Conservation (phyloP, 176 grass and related monocot genomes). For the Triticum dicoccoides region DNA sequence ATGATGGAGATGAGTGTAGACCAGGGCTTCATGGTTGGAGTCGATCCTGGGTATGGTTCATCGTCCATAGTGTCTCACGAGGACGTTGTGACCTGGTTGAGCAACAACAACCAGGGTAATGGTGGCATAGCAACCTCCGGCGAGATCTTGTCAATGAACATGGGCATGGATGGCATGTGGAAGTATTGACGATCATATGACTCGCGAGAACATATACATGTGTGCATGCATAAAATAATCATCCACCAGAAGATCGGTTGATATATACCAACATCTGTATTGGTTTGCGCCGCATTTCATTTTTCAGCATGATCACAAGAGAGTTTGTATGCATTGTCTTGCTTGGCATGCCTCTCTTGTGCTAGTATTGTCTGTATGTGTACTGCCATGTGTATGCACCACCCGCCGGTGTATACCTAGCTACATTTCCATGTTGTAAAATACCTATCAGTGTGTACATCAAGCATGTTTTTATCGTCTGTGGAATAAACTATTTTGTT, state of each 20-base stretch:
- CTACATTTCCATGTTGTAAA: neutral
- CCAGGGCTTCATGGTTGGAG: too few relatives aligned
- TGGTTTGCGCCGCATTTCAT: neutral
- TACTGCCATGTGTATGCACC: neutral
- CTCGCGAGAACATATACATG: too few relatives aligned
- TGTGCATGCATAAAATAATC: neutral
- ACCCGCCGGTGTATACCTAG: neutral
- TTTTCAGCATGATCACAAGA: neutral
- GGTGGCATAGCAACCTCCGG: neutral
- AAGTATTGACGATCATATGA: too few relatives aligned
- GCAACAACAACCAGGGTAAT: constrained; percentile 14
- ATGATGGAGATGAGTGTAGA: neutral
- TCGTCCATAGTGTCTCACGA: constrained; percentile 35
- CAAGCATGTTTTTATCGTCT: neutral
- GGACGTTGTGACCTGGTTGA: neutral
- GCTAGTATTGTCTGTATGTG: neutral
- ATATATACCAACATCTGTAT: neutral
- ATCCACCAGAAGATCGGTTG: neutral
- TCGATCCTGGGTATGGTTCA: neutral
- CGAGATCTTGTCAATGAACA: too few relatives aligned
- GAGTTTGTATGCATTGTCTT: neutral
- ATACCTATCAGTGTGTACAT: neutral
- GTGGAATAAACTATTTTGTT: neutral
- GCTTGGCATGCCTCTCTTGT: neutral
- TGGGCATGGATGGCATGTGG: too few relatives aligned